Evolutionary conservation across 345 rosid species (phyloP), one percentile per base, ranked within the genome.

Genomic region (Trapa bicornis): DNA sequence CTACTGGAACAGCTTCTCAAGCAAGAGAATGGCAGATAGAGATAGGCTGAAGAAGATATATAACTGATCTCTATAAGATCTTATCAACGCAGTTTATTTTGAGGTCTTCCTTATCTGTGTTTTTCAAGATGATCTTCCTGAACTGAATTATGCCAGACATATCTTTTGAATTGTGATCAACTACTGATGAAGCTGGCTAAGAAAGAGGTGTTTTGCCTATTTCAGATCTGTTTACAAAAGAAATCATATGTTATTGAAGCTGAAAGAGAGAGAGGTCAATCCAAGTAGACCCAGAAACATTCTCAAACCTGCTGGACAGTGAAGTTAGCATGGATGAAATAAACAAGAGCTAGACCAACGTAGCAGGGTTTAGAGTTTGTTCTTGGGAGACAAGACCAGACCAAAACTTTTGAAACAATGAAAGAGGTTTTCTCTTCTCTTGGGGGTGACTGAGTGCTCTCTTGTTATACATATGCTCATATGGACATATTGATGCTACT

Each of bases 231-330:
- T 45, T 6, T 45, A 9, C 12, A 1, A 5, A 45, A 45, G 47
- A 9, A 45, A 45, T 9, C 11, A 9, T 45, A 9, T 9, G 10
- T 6, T 45, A 2, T 9, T 17, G n/a, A 53, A 53, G 58, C 58
- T 53, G 58, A 53, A 3, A 53, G 22, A 53, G 58, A 22, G 58
- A 17, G 3, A 9, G 58, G 58, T 53, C 58, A n/a, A n/a, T 22
- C 10, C 10, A 15, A 22, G 58, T 53, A 32, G 22, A 22, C 58
- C 58, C 58, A 33, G 58, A 53, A 53, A 53, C 58, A 53, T 53
- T 53, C 58, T 53, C 58, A n/a, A 53, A 53, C 58, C 58, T 53
- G 58, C 58, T 53, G 58, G 58, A 7, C 33, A 53, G 58, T 17
- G 17, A 53, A 22, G 1, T 1, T 53, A 53, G 33, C 58, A 53